Evolutionary conservation across 352 stramenopile species (phyloP), one percentile per base, ranked within the genome.

Genomic region (Pythium aquatile): DNA sequence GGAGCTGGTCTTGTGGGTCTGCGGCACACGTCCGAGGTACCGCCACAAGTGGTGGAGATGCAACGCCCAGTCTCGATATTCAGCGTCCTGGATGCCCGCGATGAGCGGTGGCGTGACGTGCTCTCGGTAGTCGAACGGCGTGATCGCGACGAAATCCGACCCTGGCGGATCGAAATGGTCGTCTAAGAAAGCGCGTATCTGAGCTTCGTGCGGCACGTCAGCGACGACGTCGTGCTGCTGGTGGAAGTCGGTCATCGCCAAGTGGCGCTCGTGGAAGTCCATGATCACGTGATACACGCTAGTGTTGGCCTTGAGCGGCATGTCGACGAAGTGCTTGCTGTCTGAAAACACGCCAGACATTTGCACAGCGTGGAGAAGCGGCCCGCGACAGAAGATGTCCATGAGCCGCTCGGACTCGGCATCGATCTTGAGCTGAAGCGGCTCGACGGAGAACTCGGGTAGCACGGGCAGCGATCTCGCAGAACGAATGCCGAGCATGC

Each of bases 261-360:
- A 69, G 29, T 66, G 66, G 11, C 76, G 76, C 13, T 74, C 69
- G 56, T 88, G 59, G 47, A 94, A 94, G 58, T 91, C 83, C 29
- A 89, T 55, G 24, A 90, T 72, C 52, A 93, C 85, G 17, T 90
- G 65, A 56, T 87, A 88, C 5, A 77, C 72, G 47, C 75, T 89
- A 53, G 73, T 91, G 68, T 91, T 92, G 9, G 67, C 37, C 68
- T 90, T 93, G 71, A 98, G 87, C 5, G 92, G 91, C 91, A 97
- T 97, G 68, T 97, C 91, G 4, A 98, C 92, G 64, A 98, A 98
- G 61, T 94, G 84, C 63, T 98, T 98, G 73, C 80, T 91, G 78
- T 98, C 92, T 5, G 77, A 66, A 56, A 94, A 98, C 24, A 98
- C 70, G 16, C 75, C 70, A 14, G 77, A 61, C 73, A 87, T 90